A percentile compares a stretch with the other conserved stretches of the same genome.
These are phyloP conservation scores for Aureobasidium namibiae DNA, from an alignment of 2,329 filamentous ascomycete species.

Conservation along the genomic window DNA sequence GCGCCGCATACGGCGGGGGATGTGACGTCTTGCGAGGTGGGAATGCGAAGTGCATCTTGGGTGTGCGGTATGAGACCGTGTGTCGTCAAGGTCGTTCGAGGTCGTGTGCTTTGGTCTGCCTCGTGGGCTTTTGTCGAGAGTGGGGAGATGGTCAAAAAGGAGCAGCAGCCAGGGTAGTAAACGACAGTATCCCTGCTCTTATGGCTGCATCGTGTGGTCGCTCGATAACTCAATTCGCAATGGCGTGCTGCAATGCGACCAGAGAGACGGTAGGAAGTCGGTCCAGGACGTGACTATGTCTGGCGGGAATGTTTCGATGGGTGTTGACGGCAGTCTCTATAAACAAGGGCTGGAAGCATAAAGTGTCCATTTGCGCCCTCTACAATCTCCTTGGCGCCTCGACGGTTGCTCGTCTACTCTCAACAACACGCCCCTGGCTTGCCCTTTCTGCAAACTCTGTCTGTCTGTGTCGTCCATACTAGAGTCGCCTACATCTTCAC, in stretches of 20 bases:
- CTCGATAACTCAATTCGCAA: background rate
- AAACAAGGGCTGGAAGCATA: constrained; percentile 2
- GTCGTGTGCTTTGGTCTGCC: background rate
- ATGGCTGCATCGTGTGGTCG: constrained; percentile 7
- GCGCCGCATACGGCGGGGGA: constrained; percentile 60
- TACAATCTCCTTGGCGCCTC: constrained; percentile 2
- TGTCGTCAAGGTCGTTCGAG: constrained; percentile 2
- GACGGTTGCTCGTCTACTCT: constrained; percentile 1
- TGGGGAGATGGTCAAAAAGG: background rate
- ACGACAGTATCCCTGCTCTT: background rate
- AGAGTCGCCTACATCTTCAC: background rate
- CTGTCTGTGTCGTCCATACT: background rate
- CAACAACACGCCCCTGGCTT: background rate
- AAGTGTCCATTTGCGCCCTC: constrained; percentile 1
- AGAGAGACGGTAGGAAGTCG: background rate
- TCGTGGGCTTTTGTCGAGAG: background rate
- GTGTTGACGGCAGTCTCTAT: background rate
- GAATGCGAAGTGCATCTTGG: constrained; percentile 75
- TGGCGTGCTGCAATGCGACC: background rate
- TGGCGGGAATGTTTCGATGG: background rate
- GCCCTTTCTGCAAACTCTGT: background rate
- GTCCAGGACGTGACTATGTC: background rate
- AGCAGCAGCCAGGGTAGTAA: background rate
- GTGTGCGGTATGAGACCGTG: background rate
- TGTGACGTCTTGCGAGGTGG: constrained; percentile 76